Conservation (phyloP, 495 filamentous ascomycete species). For the Penicillium psychrofluorescens region DNA sequence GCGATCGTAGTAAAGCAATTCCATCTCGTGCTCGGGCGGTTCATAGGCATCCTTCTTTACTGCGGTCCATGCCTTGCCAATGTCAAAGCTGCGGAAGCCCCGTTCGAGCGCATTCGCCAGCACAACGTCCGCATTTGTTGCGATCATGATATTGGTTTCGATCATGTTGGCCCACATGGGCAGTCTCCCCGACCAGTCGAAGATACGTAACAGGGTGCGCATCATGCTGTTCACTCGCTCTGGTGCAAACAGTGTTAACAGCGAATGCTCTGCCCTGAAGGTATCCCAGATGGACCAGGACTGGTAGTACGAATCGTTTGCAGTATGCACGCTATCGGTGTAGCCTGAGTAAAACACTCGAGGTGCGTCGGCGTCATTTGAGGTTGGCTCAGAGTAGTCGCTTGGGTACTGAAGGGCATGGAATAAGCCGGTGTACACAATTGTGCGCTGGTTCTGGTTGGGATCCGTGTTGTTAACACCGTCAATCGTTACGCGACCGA, state of each 20-base stretch:
- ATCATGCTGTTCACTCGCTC: constrained; percentile 23
- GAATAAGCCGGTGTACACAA: constrained; percentile 19
- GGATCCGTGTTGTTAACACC: constrained; percentile 15
- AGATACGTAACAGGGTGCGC: constrained; percentile 18
- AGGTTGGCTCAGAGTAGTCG: constrained; percentile 20
- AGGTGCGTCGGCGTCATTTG: neutral
- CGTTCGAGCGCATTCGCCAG: constrained; percentile 19
- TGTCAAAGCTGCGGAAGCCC: constrained; percentile 16
- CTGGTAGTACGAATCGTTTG: constrained; percentile 20
- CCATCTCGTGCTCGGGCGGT: constrained; percentile 13
- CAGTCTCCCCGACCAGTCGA: constrained; percentile 20
- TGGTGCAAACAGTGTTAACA: constrained; percentile 17
- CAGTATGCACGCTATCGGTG: constrained; percentile 14
- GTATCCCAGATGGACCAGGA: constrained; percentile 27
- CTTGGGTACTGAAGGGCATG: constrained; percentile 20
- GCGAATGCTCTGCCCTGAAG: constrained; percentile 18
- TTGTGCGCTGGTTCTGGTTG: constrained; percentile 13
- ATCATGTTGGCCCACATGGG: constrained; percentile 23
- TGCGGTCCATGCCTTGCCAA: constrained; percentile 14
- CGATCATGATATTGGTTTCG: constrained; percentile 24
- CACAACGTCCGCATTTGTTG: constrained; percentile 21
- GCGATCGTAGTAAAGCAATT: constrained; percentile 19
- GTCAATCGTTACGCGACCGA: constrained; percentile 15
- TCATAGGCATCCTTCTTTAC: constrained; percentile 18
- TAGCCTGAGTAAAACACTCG: constrained; percentile 19